Percentiles rank a stretch among this genome's conserved stretches.
These are phyloP conservation scores for Cochlearia excelsa DNA, from an alignment of 345 rosid species.

Conservation along the genomic window DNA sequence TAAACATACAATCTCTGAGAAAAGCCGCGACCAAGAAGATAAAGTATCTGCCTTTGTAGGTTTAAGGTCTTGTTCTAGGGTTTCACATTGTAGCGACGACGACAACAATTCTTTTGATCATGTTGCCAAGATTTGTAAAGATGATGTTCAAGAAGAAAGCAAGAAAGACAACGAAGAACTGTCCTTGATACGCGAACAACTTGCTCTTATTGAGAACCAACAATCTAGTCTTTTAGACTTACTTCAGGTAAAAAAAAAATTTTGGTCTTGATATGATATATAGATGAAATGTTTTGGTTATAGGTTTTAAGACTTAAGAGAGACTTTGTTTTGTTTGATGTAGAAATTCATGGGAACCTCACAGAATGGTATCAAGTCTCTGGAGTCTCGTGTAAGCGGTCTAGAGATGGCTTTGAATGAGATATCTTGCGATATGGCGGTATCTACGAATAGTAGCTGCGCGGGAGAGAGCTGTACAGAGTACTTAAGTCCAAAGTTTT, in stretches of 20 bases:
- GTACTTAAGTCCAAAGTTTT: conserved; percentile 48
- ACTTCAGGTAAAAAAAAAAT: conserved; percentile 57
- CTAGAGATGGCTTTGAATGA: conserved; percentile 92
- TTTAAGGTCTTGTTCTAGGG: conserved; percentile 57
- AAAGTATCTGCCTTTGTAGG: conserved; percentile 44
- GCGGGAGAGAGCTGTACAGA: conserved; percentile 53
- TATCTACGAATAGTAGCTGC: conserved; percentile 40
- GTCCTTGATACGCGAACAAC: conserved; percentile 67
- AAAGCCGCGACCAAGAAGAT: conserved; percentile 16
- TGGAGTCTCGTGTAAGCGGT: conserved; percentile 84
- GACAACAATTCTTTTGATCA: conserved; percentile 31
- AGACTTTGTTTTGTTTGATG: conserved; percentile 20
- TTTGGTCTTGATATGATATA: not conserved
- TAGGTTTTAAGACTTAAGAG: conserved; percentile 13
- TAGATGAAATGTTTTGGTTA: conserved; percentile 7
- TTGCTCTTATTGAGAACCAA: conserved; percentile 83
- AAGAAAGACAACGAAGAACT: conserved; percentile 64
- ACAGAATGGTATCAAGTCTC: conserved; percentile 72
- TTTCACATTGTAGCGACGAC: conserved; percentile 59
- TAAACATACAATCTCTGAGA: conserved; percentile 53
- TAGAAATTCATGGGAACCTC: conserved; percentile 93
- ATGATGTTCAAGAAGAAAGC: conserved; percentile 31
- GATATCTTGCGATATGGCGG: conserved; percentile 74
- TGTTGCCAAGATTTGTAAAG: conserved; percentile 33
- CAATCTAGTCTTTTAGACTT: conserved; percentile 71